These are phyloP conservation scores for Gossypium bickii DNA, from an alignment of 345 rosid genomes.

Conservation along the genomic window DNA sequence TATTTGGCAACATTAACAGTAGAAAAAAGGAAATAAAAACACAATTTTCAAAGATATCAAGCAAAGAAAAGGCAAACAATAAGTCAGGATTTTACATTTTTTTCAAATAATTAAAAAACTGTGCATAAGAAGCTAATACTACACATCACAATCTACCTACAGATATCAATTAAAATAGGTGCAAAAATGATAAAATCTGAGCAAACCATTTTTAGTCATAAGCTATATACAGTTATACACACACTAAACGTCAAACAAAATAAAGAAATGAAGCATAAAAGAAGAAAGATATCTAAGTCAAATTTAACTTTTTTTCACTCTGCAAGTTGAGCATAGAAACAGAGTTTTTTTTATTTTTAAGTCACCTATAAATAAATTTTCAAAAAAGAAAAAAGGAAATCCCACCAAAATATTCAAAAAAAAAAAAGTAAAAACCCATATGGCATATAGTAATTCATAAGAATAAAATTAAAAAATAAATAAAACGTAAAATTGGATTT, in stretches of 20 bases:
- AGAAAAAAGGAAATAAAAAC: neutral
- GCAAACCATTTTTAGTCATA: neutral
- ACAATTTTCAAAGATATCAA: neutral
- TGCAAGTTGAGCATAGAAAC: neutral
- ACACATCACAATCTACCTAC: neutral
- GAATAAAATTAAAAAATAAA: neutral
- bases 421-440: neutral
- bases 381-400: neutral
- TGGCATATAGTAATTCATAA: neutral
- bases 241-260: neutral
- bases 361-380: neutral
- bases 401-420: neutral
- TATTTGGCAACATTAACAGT: neutral
- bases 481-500: neutral
- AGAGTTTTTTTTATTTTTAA: neutral
- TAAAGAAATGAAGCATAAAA: neutral
- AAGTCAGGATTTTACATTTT: neutral
- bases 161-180: neutral
- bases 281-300: neutral
- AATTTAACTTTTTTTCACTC: neutral
- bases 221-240: neutral
- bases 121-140: neutral
- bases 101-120: neutral
- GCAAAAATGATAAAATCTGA: neutral
- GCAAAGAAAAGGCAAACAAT: constrained; percentile 8